Base-by-base conservation (phyloP, 352 stramenopile species). In the Phytophthora litchii region DNA sequence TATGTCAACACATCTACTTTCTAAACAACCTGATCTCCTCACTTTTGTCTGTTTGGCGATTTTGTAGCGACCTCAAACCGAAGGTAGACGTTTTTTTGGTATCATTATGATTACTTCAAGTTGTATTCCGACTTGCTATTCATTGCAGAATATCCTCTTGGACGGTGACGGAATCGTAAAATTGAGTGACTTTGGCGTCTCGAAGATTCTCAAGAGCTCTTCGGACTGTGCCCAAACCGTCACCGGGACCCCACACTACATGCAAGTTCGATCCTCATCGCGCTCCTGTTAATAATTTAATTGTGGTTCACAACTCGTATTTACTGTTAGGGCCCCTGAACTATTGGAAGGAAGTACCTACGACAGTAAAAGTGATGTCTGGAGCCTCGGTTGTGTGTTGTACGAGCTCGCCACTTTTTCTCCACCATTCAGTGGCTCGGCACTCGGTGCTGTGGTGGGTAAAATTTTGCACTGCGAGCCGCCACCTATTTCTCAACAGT, bases 311-410 rank as follows among this genome's bases (percentile, higher is more conserved):
- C 11, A 4, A n/a, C n/a, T 41, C 23, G 4, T 32, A 7, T 9
- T 25, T 37, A 13, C 14, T 4, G 3, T 27, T 35, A 91, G 81
- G 73, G 77, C 81, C 0, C 88, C 87, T 3, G 88, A 96, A 54
- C 59, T 94, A 6, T 74, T 90, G 41, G 66, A 87, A 44, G 86
- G 80, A n/a, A 44, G 48, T 0, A 34, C 64, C 3, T 95, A 96
- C 55, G 66, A 86, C 31, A 34, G 41, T 20, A 92, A 92, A 62
- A 88, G 76, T 47, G 88, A 96, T 51, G 63, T 96, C 0, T 96
- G 88, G 87, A 88, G 81, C 31, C 66, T 96, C 16, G 88, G 87
- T 1, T 96, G 88, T 38, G 63, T 96, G 11, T 38, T 95, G n/a
- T 88, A 92, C 53, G 86, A 96, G 47, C 64, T 95, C 8, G 69